phyloP scores from a whole-genome alignment of 1,284 basidiomycete species.

The Ustilago esculenta region DNA sequence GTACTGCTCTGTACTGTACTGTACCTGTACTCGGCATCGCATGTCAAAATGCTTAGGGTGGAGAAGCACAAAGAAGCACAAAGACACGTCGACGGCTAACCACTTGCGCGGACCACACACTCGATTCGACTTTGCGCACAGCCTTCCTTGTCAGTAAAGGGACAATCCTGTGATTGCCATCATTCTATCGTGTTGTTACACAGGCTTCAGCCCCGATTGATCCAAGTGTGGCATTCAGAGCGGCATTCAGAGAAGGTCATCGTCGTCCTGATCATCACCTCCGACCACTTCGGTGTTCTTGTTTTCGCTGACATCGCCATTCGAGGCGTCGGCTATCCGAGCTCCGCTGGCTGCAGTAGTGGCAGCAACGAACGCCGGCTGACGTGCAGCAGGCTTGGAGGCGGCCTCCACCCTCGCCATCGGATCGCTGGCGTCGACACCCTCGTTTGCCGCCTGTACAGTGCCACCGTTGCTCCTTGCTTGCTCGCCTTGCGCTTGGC shows the following conservation, averaged over 20 bases:
- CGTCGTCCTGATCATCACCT: conserved; percentile 62
- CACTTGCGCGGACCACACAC: conserved; percentile 7
- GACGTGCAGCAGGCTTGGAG: conserved; percentile 8
- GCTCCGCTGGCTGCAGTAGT: conserved; percentile 71
- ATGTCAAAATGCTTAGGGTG: conserved; percentile 1
- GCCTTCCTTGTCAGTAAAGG: not conserved
- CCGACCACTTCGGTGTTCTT: conserved; percentile 54
- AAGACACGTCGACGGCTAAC: conserved; percentile 7
- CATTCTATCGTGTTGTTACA: not conserved
- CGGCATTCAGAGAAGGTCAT: conserved; percentile 57
- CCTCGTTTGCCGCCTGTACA: conserved; percentile 59
- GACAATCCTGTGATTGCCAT: no score
- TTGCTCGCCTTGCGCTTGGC: conserved; percentile 20
- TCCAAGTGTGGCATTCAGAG: no score
- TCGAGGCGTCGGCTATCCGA: conserved; percentile 75
- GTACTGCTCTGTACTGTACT: no score
- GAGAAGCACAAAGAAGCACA: conserved; percentile 15
- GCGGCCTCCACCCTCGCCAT: conserved; percentile 70
- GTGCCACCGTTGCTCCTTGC: conserved; percentile 60
- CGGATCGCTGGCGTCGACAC: conserved; percentile 71
- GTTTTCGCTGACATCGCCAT: conserved; percentile 69
- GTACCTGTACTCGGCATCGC: no score
- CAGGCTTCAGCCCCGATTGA: no score
- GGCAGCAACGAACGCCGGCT: conserved; percentile 48
- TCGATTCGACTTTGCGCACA: not conserved